These are phyloP conservation scores for Phytophthora quininea DNA, from an alignment of 352 stramenopile species.

Conservation along the genomic window DNA sequence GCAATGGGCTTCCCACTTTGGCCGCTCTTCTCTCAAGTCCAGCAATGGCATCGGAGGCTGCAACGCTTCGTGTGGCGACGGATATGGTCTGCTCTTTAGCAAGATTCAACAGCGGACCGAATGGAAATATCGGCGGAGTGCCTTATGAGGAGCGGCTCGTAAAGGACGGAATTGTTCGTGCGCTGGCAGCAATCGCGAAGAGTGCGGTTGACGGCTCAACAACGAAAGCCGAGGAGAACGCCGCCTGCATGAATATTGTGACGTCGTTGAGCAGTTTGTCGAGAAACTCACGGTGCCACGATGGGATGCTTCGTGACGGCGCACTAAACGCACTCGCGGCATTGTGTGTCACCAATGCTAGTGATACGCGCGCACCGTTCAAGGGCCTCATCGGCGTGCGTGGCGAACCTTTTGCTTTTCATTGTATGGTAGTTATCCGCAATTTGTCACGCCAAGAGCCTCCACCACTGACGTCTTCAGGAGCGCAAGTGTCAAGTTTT, in stretches of 20 bases:
- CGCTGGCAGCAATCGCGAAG: slow-evolving; percentile 65
- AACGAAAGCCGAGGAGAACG: slow-evolving; percentile 35
- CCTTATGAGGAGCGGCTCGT: slow-evolving; percentile 72
- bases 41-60: slow-evolving; percentile 52
- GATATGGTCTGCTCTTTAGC: slow-evolving; percentile 76
- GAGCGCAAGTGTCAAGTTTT: not conserved
- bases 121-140: slow-evolving; percentile 11
- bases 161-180: slow-evolving; percentile 71
- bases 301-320: slow-evolving; percentile 78
- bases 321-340: slow-evolving; percentile 61
- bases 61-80: slow-evolving; percentile 56
- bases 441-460: slow-evolving; percentile 65
- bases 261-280: slow-evolving; percentile 74
- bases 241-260: slow-evolving; percentile 64
- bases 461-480: not conserved
- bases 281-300: slow-evolving; percentile 60
- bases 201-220: slow-evolving; percentile 36
- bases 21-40: slow-evolving; percentile 55
- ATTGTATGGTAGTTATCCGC: slow-evolving; percentile 66
- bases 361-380: slow-evolving; percentile 51
- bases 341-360: slow-evolving; percentile 51
- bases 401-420: slow-evolving; percentile 71
- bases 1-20: slow-evolving; percentile 68
- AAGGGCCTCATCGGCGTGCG: slow-evolving; percentile 65
- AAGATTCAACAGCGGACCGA: slow-evolving; percentile 38